phyloP scores from a whole-genome alignment of 208 protist genomes.

The Trypanosoma lewisi region DNA sequence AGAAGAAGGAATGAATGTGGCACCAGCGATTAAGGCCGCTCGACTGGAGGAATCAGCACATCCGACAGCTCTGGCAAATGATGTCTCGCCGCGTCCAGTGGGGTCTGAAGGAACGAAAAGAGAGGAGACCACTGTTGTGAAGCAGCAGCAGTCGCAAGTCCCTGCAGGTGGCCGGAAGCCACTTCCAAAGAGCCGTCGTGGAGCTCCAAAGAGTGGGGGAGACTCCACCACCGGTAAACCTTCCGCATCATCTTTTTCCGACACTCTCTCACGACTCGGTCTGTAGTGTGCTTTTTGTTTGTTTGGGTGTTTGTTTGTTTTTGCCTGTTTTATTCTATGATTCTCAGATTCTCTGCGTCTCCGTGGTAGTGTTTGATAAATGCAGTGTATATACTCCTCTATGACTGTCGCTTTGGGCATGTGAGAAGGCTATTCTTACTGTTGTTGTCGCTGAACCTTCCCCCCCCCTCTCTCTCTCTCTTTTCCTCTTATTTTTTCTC shows the following conservation, averaged over 20 bases:
- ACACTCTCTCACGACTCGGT: conserved; percentile 26
- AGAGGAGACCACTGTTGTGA: too few species aligned
- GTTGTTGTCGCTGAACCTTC: neutral
- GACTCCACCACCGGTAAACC: neutral
- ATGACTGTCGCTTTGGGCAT: neutral
- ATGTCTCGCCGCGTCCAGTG: too few species aligned
- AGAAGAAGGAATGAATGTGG: neutral
- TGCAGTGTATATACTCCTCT: too few species aligned
- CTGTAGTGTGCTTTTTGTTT: conserved; percentile 3
- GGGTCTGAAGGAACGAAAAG: too few species aligned
- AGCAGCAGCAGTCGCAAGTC: neutral
- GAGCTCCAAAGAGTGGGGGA: neutral
- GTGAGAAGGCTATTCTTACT: neutral
- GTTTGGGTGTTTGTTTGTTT: neutral
- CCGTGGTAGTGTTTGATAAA: too few species aligned
- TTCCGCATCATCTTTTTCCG: conserved; percentile 10
- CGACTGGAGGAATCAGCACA: neutral
- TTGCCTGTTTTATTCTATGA: neutral
- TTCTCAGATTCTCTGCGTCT: neutral
- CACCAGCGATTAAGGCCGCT: neutral
- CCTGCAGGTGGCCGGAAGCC: neutral
- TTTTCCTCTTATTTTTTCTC: conserved; percentile 12
- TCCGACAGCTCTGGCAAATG: neutral
- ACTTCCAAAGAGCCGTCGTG: conserved; percentile 5
- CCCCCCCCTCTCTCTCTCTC: conserved; percentile 10